Conservation (phyloP, 441 rosid genomes). For the Erodium texanum region DNA sequence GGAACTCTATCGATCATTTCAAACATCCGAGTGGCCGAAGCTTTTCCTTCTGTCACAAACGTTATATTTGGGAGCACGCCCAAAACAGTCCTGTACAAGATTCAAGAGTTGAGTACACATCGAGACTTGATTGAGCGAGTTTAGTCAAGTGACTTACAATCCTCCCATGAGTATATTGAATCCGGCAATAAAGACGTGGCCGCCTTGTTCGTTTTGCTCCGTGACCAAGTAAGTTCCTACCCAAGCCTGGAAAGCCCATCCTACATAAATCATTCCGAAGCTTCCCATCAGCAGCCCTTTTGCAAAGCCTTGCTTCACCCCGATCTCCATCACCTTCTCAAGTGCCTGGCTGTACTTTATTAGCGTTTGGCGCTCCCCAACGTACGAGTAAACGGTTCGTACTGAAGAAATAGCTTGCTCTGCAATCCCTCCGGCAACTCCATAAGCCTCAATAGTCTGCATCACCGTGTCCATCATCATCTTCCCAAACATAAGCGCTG, state of each 20-base stretch:
- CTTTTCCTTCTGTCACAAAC: constrained; percentile 50
- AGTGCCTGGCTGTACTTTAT: constrained; percentile 45
- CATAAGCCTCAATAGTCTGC: constrained; percentile 58
- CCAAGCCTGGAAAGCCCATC: constrained; percentile 72
- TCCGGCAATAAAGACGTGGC: constrained; percentile 51
- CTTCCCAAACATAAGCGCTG: constrained; percentile 58
- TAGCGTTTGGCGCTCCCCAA: constrained; percentile 44
- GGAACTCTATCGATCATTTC: constrained; percentile 50
- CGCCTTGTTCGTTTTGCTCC: constrained; percentile 50
- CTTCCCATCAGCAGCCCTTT: constrained; percentile 69
- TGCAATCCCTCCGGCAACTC: constrained; percentile 54
- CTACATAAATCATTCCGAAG: constrained; percentile 54
- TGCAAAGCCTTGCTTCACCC: constrained; percentile 50
- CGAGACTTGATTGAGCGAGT: no score
- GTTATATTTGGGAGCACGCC: constrained; percentile 59
- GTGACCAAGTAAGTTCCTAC: constrained; percentile 51
- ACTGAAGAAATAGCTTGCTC: constrained; percentile 67
- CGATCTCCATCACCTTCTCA: constrained; percentile 40
- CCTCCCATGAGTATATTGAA: constrained; percentile 63
- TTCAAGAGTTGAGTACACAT: no score
- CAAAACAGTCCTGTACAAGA: constrained; percentile 38
- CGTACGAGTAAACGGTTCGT: constrained; percentile 53
- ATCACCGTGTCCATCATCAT: constrained; percentile 49
- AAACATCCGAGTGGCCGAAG: constrained; percentile 35
- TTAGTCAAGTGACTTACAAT: constrained; percentile 30